phyloP scores from a whole-genome alignment of 2,329 filamentous ascomycete genomes.

The Aspergillus intermedius region DNA sequence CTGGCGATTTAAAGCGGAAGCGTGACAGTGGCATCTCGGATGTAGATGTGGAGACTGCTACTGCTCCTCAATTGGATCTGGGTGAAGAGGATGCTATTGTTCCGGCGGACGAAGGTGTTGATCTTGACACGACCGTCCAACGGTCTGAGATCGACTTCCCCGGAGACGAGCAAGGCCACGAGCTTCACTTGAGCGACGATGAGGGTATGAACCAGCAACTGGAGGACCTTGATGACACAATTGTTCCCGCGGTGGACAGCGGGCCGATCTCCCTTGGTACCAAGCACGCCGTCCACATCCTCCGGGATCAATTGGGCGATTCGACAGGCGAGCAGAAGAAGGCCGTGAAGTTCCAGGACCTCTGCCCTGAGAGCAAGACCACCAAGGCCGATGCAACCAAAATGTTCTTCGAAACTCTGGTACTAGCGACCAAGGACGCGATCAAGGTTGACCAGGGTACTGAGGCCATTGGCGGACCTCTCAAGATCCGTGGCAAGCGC shows the following conservation, averaged over 20 bases:
- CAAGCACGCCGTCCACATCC: constrained; percentile 89
- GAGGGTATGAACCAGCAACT: constrained; percentile 40
- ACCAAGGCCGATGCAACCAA: constrained; percentile 89
- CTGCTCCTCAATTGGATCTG: constrained; percentile 54
- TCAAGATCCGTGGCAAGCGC: constrained; percentile 81
- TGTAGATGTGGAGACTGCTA: constrained; percentile 62
- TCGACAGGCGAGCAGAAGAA: constrained; percentile 64
- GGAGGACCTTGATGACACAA: constrained; percentile 72
- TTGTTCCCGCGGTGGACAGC: constrained; percentile 72
- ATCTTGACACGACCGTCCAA: constrained; percentile 43
- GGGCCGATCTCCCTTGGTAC: constrained; percentile 86
- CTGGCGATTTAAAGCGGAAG: constrained; percentile 85
- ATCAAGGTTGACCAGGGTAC: constrained; percentile 89
- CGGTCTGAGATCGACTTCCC: constrained; percentile 61
- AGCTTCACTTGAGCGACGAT: constrained; percentile 41
- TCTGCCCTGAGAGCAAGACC: constrained; percentile 74
- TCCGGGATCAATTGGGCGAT: constrained; percentile 76
- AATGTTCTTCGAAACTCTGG: constrained; percentile 98
- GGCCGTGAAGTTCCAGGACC: constrained; percentile 80
- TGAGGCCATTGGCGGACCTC: constrained; percentile 65
- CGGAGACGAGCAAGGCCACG: constrained; percentile 48
- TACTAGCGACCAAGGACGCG: constrained; percentile 94
- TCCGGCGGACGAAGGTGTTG: constrained; percentile 45
- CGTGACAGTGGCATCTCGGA: constrained; percentile 81
- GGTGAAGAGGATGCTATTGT: constrained; percentile 58